phyloP scores from a whole-genome alignment of 305 asterid genomes.

The Fraxinus baroniana region DNA sequence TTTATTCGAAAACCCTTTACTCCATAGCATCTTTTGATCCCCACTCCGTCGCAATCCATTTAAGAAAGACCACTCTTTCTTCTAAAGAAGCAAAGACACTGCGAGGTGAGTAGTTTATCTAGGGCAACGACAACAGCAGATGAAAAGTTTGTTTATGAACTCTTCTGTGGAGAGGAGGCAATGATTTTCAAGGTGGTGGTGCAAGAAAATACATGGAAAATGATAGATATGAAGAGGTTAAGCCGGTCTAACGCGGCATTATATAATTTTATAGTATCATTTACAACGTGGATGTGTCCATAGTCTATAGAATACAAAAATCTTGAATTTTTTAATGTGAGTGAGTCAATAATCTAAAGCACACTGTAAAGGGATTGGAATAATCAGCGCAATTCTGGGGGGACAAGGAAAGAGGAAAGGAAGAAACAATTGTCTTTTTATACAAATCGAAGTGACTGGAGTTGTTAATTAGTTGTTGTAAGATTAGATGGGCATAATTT shows the following conservation, averaged over 20 bases:
- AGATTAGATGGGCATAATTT: conserved; percentile 33
- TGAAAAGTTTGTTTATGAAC: neutral
- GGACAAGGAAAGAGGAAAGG: conserved; percentile 33
- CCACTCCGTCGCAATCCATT: conserved; percentile 24
- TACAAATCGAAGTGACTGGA: conserved; percentile 33
- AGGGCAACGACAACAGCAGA: neutral
- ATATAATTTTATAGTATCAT: neutral
- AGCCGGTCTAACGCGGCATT: conserved; percentile 32
- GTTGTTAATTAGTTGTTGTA: conserved; percentile 29
- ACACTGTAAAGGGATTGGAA: neutral
- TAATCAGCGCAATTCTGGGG: conserved; percentile 38
- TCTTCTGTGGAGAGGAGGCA: neutral
- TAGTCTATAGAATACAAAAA: neutral
- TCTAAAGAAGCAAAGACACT: neutral
- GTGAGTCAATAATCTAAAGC: neutral
- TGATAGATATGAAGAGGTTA: conserved; percentile 26
- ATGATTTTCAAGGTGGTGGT: conserved; percentile 20
- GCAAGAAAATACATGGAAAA: conserved; percentile 41
- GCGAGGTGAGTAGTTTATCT: neutral
- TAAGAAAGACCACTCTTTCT: neutral
- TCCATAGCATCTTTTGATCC: conserved; percentile 27
- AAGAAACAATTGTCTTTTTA: neutral
- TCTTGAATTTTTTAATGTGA: neutral
- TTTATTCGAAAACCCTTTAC: conserved; percentile 40
- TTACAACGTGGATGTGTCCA: conserved; percentile 14